Base-by-base conservation (phyloP, 2,329 filamentous ascomycete species). In the Stemphylium vesicarium region DNA sequence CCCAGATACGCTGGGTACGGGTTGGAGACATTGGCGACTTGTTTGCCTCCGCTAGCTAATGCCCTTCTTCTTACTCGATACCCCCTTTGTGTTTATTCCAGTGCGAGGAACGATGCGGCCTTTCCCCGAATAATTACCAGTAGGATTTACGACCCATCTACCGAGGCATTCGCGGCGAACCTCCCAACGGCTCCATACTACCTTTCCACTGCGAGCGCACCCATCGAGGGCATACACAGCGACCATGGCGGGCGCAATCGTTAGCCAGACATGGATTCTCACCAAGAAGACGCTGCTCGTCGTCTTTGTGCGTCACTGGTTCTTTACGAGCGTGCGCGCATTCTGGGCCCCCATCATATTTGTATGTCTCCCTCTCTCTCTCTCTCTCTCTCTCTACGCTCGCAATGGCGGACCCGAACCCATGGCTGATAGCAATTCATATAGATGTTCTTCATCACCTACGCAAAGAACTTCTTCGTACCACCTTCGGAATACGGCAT, bases 381-480 rank as follows among this genome's bases (percentile, higher is more conserved):
- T n/a, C n/a, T n/a, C 20, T 20, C 20, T 24, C 22, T 24, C 22
- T 24, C 37, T 22, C 7, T 13, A 10, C n/a, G 16, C n/a, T 22
- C 10, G 9, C 13, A 26, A 26, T 20, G 22, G 18, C 12, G 11
- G 5, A 22, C 4, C 41, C 37, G 11, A 4, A 22, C 4, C 41
- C 37, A 24, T 16, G 16, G 39, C 64, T 67, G 33, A 71, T 51
- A 31, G 32, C 36, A 36, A 32, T 24, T 13, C 11, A 12, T 11
- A 35, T 37, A 75, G 74, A 78, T 80, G 74, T 79, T 79, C 68
- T 77, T 77, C 63, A 83, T 83, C 41, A 79, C 79, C 48, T 94
- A 89, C 73, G 88, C 91, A 13, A 88, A 90, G 64, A 93, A 93
- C 72, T 85, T 96, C 59, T 94, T 96, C 67, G 84, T 93, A 3